Evolutionary conservation across 2,329 filamentous ascomycete genomes (phyloP).

Genomic region (Colletotrichum sp.): DNA sequence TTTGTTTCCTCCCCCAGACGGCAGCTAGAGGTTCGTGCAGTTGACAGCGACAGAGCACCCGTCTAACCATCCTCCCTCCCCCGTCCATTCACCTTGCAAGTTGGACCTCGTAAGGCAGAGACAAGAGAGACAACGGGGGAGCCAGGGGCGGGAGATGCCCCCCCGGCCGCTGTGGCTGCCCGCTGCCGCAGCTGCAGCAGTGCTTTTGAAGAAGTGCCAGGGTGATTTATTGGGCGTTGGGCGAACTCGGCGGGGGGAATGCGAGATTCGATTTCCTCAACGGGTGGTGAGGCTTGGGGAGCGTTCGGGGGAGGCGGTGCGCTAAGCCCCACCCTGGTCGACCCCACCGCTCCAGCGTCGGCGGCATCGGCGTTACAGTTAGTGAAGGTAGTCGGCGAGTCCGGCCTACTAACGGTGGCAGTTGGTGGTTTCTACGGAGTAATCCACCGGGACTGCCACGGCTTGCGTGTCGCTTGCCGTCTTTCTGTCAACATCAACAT

Average conservation of each 20-base stretch:
- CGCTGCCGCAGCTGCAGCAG: not conserved
- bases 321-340: not conserved
- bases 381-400: not conserved
- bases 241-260: not conserved
- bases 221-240: not conserved
- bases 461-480: not conserved
- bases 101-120: not conserved
- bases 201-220: not conserved
- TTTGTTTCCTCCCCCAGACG: not conserved
- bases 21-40: not conserved
- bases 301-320: constrained; percentile 10
- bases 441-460: not conserved
- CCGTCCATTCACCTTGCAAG: not conserved
- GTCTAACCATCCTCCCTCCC: no score
- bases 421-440: not conserved
- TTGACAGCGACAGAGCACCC: not conserved
- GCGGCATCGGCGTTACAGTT: not conserved
- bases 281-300: not conserved
- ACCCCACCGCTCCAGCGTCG: not conserved
- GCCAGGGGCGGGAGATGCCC: not conserved
- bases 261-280: not conserved
- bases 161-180: not conserved
- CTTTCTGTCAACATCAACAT: not conserved
- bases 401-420: not conserved
- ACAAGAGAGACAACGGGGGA: not conserved